Evolutionary conservation across 2,329 filamentous ascomycete genomes (phyloP), one percentile per base, ranked within the genome.

Genomic region (Biscogniauxia mediterranea): DNA sequence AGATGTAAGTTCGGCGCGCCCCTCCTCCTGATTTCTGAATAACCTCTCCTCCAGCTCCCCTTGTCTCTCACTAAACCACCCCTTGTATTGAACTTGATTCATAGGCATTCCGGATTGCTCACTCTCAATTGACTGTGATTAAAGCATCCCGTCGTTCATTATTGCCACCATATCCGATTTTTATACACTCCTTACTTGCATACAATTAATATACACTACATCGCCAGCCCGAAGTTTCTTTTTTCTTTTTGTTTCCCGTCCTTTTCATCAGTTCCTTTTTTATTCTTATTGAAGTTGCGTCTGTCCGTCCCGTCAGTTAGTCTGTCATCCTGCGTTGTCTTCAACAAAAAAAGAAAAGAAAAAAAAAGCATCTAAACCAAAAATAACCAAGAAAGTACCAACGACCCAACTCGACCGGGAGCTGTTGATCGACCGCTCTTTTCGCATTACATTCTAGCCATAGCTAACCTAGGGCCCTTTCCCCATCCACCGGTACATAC

Each of bases 91-190:
- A 7, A 20, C 50, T 52, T 25, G 19, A 21, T 52, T 21, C 21
- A 25, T 52, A 21, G 19, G 50, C 50, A 25, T 52, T 25, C 50
- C 21, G 50, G 19, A 25, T 52, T 52, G 19, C 15, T 52, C 21
- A 5, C 11, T 32, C 28, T 32, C 7, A 25, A 52, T 23, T 52
- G 50, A 13, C 15, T 52, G 21, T 21, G 50, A 11, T 52, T 54
- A 23, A 38, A 54, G 13, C 38, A 46, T 46, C 52, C 19, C n/a
- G 52, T 54, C 52, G 52, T 54, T 54, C 52, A 32, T 54, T 54
- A 54, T 32, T 54, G 52, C 52, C 52, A 17, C 25, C 19, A 32
- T 19, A 4, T 32, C 28, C 23, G 5, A 32, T 32, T 32, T 32
- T 32, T 32, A 32, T 32, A 46, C 38, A 46, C 38, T 46, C 38